Evolutionary conservation across 257 asterid species (phyloP).

Genomic region (Buddleja alternifolia): DNA sequence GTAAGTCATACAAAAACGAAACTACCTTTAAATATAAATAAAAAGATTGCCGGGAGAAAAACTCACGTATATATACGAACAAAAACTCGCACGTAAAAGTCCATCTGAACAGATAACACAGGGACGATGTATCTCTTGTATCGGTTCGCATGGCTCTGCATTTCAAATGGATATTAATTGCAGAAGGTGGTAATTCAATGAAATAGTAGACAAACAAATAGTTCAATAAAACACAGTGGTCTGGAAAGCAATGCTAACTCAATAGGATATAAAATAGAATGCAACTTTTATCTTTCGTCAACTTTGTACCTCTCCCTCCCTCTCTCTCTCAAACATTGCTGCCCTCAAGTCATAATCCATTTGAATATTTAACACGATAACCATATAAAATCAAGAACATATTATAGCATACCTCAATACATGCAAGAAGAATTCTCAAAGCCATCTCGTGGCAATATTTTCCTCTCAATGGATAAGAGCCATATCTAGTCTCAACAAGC

Average conservation of each 20-base stretch:
- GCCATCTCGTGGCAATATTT: constrained; percentile 82
- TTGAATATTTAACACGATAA: constrained; percentile 62
- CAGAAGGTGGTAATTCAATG: constrained; percentile 26
- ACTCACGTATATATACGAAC: constrained; percentile 92
- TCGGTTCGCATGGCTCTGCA: constrained; percentile 98
- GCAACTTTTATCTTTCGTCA: neutral
- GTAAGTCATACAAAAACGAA: constrained; percentile 8
- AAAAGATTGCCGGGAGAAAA: constrained; percentile 22
- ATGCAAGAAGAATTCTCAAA: constrained; percentile 71
- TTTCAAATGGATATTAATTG: constrained; percentile 12
- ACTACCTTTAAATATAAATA: neutral
- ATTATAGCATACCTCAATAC: constrained; percentile 55
- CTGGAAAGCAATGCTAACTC: no score
- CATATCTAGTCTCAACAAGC: constrained; percentile 49
- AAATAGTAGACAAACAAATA: constrained; percentile 62
- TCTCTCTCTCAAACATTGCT: no score
- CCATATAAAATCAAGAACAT: constrained; percentile 37
- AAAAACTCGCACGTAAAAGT: constrained; percentile 94
- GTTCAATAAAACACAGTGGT: no score
- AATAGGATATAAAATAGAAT: neutral
- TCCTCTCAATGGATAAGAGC: constrained; percentile 73
- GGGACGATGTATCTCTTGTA: constrained; percentile 94
- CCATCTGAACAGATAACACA: constrained; percentile 90
- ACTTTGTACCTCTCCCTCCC: no score
- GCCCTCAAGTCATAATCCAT: constrained; percentile 69